Evolutionary conservation across 495 filamentous ascomycete species (phyloP).

Genomic region (Lepraria neglecta): DNA sequence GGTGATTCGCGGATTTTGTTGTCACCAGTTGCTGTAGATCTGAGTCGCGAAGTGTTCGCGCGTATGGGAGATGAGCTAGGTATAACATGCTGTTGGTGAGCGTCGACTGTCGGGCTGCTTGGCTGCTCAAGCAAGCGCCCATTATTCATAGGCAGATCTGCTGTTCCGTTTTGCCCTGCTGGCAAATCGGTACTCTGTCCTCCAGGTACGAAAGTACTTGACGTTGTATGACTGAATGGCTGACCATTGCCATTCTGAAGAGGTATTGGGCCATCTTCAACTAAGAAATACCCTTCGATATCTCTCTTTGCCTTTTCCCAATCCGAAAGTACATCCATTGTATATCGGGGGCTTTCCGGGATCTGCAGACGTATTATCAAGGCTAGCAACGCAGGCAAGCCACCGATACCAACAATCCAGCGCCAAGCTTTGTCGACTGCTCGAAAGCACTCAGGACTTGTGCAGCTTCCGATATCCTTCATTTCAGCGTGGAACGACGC

Average conservation of each 20-base stretch:
- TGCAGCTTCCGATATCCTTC: not conserved
- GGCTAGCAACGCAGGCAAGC: not conserved
- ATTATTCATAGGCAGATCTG: no score
- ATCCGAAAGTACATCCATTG: not conserved
- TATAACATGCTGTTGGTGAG: no score
- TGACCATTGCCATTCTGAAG: not conserved
- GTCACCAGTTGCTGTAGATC: not conserved
- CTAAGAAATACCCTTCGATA: not conserved
- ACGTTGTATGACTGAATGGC: no score
- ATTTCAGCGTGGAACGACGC: not conserved
- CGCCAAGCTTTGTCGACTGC: slow-evolving; percentile 1
- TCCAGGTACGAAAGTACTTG: no score
- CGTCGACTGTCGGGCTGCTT: no score
- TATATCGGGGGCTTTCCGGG: slow-evolving; percentile 4
- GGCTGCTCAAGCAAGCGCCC: no score
- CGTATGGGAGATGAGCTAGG: not conserved
- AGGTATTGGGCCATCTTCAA: not conserved
- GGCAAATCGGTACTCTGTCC: no score
- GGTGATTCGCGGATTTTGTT: not conserved
- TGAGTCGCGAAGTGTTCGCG: not conserved
- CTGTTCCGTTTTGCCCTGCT: no score
- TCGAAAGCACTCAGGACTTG: not conserved
- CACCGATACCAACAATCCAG: not conserved
- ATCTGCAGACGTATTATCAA: not conserved
- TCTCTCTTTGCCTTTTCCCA: not conserved